Evolutionary conservation across 345 rosid species (phyloP), one percentile per base, ranked within the genome.

Genomic region (Bruguiera sexangula): DNA sequence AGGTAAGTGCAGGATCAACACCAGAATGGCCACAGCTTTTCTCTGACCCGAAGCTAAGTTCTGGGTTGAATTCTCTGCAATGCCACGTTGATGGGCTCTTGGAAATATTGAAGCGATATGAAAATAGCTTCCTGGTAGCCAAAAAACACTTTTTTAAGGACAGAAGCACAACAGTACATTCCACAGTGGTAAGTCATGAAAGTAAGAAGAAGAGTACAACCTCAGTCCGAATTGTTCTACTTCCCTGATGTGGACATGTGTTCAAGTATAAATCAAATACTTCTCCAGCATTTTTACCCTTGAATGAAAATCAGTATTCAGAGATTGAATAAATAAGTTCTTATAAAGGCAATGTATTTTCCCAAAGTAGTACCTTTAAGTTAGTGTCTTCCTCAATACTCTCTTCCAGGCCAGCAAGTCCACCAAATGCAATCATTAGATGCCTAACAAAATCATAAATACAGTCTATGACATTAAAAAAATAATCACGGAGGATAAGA

Each of bases 341-440:
- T 60, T 22, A 39, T 6, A 10, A n/a, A 8, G 56, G 9, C 8
- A 59, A 15, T 18, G 26, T 46, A 60, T 60, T n/a, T 51, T 19
- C 8, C 8, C 4, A 16, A 22, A n/a, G 22, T 53, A 31, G 31
- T 82, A 93, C 98, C 96, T 88, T 88, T 62, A 89, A 79, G 76
- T 76, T 72, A 69, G 66, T 71, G 73, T 93, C 97, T 78, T 80
- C 91, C 79, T 88, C 92, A 58, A 83, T 81, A 65, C 96, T 65
- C 81, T 91, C 96, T 77, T 93, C 98, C 71, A 91, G 78, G 68
- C 98, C 96, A 78, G 97, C 93, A 61, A 89, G 98, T 68, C 98
- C 96, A 53, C 98, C 98, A 75, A 93, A 93, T 73, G 97, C 94
- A 83, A 93, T 85, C 80, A 93, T 72, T 51, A 93, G 74, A 79